Conservation (phyloP, 2,329 filamentous ascomycete species). For the Botrytis medusae region DNA sequence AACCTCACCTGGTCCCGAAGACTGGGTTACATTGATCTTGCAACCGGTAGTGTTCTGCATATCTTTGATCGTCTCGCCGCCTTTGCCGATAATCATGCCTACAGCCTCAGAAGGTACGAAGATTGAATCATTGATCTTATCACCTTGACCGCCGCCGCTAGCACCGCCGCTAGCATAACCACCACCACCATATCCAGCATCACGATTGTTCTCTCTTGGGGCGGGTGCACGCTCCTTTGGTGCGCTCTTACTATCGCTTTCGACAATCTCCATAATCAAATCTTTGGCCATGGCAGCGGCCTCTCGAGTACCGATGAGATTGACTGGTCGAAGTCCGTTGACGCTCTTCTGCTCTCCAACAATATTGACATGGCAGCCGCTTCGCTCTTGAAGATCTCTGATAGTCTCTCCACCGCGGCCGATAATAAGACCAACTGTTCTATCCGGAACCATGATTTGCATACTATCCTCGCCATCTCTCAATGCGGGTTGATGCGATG, state of each 20-base stretch:
- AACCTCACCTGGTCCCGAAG: conserved; percentile 72
- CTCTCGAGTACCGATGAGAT: conserved; percentile 77
- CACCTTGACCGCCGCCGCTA: conserved; percentile 45
- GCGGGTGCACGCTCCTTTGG: conserved; percentile 39
- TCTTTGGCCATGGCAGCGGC: conserved; percentile 79
- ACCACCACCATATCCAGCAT: conserved; percentile 44
- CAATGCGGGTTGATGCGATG: conserved; percentile 49
- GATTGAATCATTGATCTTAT: conserved; percentile 80
- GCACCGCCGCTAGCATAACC: conserved; percentile 46
- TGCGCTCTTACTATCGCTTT: conserved; percentile 71
- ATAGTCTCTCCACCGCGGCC: conserved; percentile 93
- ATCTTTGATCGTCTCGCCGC: conserved; percentile 89
- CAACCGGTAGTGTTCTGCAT: conserved; percentile 87
- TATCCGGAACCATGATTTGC: conserved; percentile 93
- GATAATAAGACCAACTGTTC: conserved; percentile 89
- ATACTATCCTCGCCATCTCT: conserved; percentile 81
- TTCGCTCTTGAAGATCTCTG: conserved; percentile 85
- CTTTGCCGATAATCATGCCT: conserved; percentile 95
- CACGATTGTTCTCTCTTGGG: conserved; percentile 49
- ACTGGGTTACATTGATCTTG: conserved; percentile 91
- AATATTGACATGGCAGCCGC: conserved; percentile 94
- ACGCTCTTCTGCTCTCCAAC: conserved; percentile 91
- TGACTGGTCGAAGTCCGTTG: conserved; percentile 85
- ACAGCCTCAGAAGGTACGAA: conserved; percentile 87
- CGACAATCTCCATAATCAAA: conserved; percentile 89